Percentiles rank a stretch among this genome's conserved stretches.
phyloP scores from a whole-genome alignment of 768 basidiomycete genomes.

The Pisolithus marmoratus region DNA sequence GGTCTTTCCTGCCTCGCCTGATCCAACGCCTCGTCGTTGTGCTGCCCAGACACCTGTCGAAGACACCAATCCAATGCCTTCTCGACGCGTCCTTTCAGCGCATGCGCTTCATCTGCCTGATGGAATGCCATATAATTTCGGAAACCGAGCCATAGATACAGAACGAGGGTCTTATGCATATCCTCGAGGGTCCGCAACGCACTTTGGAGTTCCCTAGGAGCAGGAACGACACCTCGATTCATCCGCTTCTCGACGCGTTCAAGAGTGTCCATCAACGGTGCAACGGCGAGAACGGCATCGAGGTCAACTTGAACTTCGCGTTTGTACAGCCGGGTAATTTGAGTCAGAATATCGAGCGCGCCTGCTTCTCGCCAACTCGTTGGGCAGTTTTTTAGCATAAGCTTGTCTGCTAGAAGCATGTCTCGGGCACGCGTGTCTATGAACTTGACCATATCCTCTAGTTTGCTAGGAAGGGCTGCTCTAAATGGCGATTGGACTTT shows the following conservation, averaged over 20 bases:
- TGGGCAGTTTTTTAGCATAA: slow-evolving; percentile 46
- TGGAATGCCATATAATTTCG: slow-evolving; percentile 65
- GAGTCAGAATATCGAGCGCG: slow-evolving; percentile 28
- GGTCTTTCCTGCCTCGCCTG: neutral
- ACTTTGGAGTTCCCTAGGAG: neutral
- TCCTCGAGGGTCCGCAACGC: slow-evolving; percentile 50
- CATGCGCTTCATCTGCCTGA: slow-evolving; percentile 43
- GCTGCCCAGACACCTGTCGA: slow-evolving; percentile 31
- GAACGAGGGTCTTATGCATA: slow-evolving; percentile 66
- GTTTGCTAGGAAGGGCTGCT: slow-evolving; percentile 22
- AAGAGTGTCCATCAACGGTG: slow-evolving; percentile 17
- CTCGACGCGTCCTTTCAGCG: slow-evolving; percentile 61
- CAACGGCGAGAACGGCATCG: slow-evolving; percentile 14
- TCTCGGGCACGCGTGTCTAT: slow-evolving; percentile 36
- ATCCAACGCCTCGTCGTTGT: neutral
- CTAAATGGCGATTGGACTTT: slow-evolving; percentile 40
- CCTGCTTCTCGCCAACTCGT: slow-evolving; percentile 44
- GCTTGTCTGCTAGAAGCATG: slow-evolving; percentile 40
- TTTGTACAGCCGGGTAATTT: slow-evolving; percentile 40
- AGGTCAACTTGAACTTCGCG: slow-evolving; percentile 1
- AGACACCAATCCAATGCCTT: slow-evolving; percentile 60
- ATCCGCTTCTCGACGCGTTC: slow-evolving; percentile 20
- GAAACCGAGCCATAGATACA: slow-evolving; percentile 83
- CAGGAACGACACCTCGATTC: neutral
- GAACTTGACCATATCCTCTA: slow-evolving; percentile 32